Percentiles rank a stretch among this genome's conserved stretches.
These are phyloP conservation scores for Candida saitoana DNA, from an alignment of 805 yeast species.

Conservation along the genomic window DNA sequence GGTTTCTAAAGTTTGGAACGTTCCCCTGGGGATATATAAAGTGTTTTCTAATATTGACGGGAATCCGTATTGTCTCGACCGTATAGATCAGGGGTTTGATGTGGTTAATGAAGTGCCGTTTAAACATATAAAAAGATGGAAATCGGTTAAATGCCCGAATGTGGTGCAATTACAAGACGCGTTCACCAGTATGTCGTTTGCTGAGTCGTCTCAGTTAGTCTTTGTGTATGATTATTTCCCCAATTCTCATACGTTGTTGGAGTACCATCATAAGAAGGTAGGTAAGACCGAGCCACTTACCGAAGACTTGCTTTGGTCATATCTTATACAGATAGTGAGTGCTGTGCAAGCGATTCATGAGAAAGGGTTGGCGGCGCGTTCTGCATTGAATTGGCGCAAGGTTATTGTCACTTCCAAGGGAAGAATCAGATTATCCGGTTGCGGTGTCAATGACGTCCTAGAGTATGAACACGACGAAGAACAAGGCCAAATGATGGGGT, in stretches of 20 bases:
- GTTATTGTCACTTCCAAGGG: conserved; percentile 69
- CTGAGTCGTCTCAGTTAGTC: conserved; percentile 57
- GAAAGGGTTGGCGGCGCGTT: conserved; percentile 58
- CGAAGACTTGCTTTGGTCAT: conserved; percentile 69
- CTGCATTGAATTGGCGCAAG: conserved; percentile 58
- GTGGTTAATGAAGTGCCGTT: conserved; percentile 52
- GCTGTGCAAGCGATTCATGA: conserved; percentile 68
- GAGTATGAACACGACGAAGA: conserved; percentile 31
- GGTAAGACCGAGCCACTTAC: conserved; percentile 49
- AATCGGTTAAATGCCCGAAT: conserved; percentile 46
- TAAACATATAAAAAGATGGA: conserved; percentile 65
- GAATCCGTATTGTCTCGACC: conserved; percentile 65
- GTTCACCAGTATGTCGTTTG: conserved; percentile 83
- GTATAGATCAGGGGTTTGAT: conserved; percentile 48
- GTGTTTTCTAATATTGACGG: conserved; percentile 80
- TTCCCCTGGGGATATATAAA: conserved; percentile 64
- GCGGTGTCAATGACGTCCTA: conserved; percentile 69
- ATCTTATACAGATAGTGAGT: conserved; percentile 67
- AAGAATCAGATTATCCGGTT: conserved; percentile 65
- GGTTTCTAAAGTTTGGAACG: conserved; percentile 43
- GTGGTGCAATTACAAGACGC: conserved; percentile 71
- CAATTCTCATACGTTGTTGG: conserved; percentile 62
- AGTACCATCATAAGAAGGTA: conserved; percentile 51
- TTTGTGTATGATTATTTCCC: conserved; percentile 86
- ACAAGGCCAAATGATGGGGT: conserved; percentile 14